Percentiles rank a stretch among this genome's conserved stretches.
Evolutionary conservation across 1,284 basidiomycete genomes (phyloP).

Genomic region (Phylloboletellus chloephorus): DNA sequence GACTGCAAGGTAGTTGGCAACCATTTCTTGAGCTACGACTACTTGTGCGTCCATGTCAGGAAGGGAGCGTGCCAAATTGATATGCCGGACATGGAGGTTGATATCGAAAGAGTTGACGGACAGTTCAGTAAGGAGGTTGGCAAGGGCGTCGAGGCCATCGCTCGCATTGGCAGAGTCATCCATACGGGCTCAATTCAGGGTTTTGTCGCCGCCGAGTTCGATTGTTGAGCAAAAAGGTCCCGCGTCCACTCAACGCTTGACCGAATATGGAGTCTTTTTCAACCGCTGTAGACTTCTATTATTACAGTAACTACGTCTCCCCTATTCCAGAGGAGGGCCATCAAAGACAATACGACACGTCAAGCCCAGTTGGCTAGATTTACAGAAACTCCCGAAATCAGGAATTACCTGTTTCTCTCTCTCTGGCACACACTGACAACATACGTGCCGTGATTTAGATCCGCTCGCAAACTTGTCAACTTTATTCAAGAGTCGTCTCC

Average conservation of each 20-base stretch:
- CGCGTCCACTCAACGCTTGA: constrained; percentile 1
- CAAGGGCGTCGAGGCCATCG: constrained; percentile 53
- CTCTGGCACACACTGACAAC: neutral
- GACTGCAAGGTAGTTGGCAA: constrained; percentile 55
- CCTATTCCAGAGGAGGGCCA: neutral
- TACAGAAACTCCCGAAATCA: too few species aligned
- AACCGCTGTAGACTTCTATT: neutral
- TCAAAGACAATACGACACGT: too few species aligned
- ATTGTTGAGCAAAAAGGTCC: neutral
- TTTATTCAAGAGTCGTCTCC: neutral
- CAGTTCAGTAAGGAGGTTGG: constrained; percentile 51
- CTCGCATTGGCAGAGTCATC: constrained; percentile 32
- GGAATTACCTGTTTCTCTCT: too few species aligned
- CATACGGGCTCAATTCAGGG: constrained; percentile 13
- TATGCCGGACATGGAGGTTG: constrained; percentile 57
- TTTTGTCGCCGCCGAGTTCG: neutral
- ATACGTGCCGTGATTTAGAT: neutral
- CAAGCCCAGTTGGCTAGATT: too few species aligned
- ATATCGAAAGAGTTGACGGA: constrained; percentile 57
- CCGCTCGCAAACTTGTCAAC: neutral
- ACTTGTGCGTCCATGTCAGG: constrained; percentile 54
- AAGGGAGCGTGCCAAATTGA: constrained; percentile 50
- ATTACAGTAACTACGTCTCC: neutral
- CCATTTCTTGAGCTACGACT: constrained; percentile 60
- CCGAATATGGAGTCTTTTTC: constrained; percentile 7